Conservation (phyloP, 2,329 filamentous ascomycete species). For the Thermoascus crustaceus region DNA sequence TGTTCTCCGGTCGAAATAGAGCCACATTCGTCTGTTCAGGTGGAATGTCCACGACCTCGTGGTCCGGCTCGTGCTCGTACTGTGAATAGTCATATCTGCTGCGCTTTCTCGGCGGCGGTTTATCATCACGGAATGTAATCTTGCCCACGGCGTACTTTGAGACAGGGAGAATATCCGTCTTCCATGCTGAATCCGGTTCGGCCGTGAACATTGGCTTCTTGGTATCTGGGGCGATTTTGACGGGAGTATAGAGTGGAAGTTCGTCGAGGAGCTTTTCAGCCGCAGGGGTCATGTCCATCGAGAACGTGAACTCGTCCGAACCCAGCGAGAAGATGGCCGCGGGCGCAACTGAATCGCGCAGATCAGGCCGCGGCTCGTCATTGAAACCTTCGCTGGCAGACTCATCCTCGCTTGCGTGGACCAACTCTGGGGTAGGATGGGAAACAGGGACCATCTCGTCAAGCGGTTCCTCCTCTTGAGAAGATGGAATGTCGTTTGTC, state of each 20-base stretch:
- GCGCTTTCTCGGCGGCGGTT: slow-evolving; percentile 62
- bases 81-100: slow-evolving; percentile 76
- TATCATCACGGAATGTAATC: slow-evolving; percentile 59
- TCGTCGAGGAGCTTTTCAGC: slow-evolving; percentile 72
- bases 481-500: slow-evolving; percentile 18
- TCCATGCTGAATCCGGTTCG: slow-evolving; percentile 65
- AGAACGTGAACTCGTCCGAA: slow-evolving; percentile 73
- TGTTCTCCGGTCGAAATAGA: slow-evolving; percentile 82
- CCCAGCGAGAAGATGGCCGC: slow-evolving; percentile 77
- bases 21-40: slow-evolving; percentile 71
- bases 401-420: slow-evolving; percentile 57
- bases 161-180: slow-evolving; percentile 67
- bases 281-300: slow-evolving; percentile 63
- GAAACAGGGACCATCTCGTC: slow-evolving; percentile 24
- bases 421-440: slow-evolving; percentile 59
- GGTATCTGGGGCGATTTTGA: slow-evolving; percentile 46
- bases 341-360: slow-evolving; percentile 47
- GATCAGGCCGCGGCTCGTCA: slow-evolving; percentile 37
- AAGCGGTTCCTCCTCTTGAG: slow-evolving; percentile 27
- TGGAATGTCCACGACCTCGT: slow-evolving; percentile 44
- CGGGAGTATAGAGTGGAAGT: slow-evolving; percentile 68
- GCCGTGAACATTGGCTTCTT: slow-evolving; percentile 51
- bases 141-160: slow-evolving; percentile 81
- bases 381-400: slow-evolving; percentile 41
- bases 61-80: slow-evolving; percentile 59